Base-by-base conservation (phyloP, 805 yeast species). In the Cyberlindnera mycetangii region DNA sequence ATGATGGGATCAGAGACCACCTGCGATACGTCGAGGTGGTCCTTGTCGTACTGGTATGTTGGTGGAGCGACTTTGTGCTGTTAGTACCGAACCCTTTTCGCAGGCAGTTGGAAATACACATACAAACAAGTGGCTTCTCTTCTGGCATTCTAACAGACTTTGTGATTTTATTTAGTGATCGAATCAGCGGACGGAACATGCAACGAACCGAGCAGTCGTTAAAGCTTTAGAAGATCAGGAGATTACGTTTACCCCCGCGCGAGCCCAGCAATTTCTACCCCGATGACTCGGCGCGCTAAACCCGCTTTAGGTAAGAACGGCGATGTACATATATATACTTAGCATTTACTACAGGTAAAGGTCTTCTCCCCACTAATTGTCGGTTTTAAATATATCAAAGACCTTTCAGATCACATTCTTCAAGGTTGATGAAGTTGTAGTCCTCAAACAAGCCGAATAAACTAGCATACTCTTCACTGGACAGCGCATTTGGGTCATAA, bases 11-110 rank as follows among this genome's bases (percentile, higher is more conserved):
- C 77, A 7, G 61, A 33, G 11, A 59, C 61, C 12, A 89, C 66
- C 21, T 85, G 79, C 0, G 64, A 46, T 35, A 76, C 81, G 39
- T 74, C 72, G 45, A 89, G 66, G 14, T 78, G 72, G 34, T 70
- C 78, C 60, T 85, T 84, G 46, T 82, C 82, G 65, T 90, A 90
- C 64, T 90, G 97, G 55, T 87, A 85, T 0, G 96, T 87, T 56
- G 83, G 78, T 18, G 96, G 96, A 2, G 96, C 96, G 65, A 88
- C 62, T 59, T 9, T 2, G 6, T 15, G 16, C 17, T 8, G 43
- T 40, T 35, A 40, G 42, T 37, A 27, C 4, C 8, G 19, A 21
- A 11, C 12, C 19, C 9, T 11, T 14, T 32, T 18, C 20, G n/a
- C 10, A 2, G n/a, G 5, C 7, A 20, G 17, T 6, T 7, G 12